These are phyloP conservation scores for Myxozyma nipponensis DNA, from an alignment of 805 yeast genomes.

Conservation along the genomic window DNA sequence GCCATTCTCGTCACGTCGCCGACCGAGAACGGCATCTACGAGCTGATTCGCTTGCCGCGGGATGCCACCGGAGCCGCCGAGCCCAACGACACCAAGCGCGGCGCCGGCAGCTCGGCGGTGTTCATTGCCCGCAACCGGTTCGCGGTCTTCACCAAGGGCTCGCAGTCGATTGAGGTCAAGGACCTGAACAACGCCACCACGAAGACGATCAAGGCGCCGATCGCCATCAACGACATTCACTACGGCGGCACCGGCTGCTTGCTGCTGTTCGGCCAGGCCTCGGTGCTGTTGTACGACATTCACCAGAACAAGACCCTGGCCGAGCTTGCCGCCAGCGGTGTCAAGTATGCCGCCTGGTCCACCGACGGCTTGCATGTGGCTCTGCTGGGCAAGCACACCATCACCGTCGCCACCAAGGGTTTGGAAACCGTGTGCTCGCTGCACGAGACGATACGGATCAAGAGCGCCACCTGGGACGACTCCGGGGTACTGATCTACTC, in stretches of 20 bases:
- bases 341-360: slow-evolving; percentile 88
- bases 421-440: slow-evolving; percentile 74
- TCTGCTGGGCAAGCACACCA: slow-evolving; percentile 83
- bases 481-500: slow-evolving; percentile 86
- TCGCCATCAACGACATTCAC: slow-evolving; percentile 64
- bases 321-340: slow-evolving; percentile 66
- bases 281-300: slow-evolving; percentile 81
- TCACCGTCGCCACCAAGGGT: slow-evolving; percentile 77
- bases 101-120: slow-evolving; percentile 78
- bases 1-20: slow-evolving; percentile 72
- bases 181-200: slow-evolving; percentile 80
- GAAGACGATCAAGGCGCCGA: slow-evolving; percentile 59
- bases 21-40: slow-evolving; percentile 63
- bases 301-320: slow-evolving; percentile 82
- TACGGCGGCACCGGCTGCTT: slow-evolving; percentile 73
- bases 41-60: slow-evolving; percentile 73
- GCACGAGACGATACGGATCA: slow-evolving; percentile 95
- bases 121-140: slow-evolving; percentile 95
- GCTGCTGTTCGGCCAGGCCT: slow-evolving; percentile 63
- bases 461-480: slow-evolving; percentile 97
- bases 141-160: slow-evolving; percentile 65
- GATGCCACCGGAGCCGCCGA: slow-evolving; percentile 92
- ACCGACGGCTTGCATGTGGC: slow-evolving; percentile 84
- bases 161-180: slow-evolving; percentile 71
- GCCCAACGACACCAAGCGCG: slow-evolving; percentile 74